Evolutionary conservation across 2,329 filamentous ascomycete species (phyloP).

Genomic region (Sclerotinia glacialis): DNA sequence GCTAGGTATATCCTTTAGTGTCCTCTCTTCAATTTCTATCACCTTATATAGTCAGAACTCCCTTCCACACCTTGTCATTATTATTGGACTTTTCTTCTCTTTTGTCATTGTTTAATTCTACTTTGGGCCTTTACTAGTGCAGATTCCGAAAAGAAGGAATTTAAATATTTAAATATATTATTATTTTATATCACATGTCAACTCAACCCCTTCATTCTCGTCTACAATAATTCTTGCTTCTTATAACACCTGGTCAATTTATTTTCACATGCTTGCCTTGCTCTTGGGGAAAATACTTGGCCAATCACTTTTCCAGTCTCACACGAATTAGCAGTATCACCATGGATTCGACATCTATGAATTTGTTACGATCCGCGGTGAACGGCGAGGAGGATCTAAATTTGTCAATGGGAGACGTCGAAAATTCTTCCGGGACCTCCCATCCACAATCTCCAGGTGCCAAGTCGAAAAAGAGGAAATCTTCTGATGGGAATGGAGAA

Average conservation of each 20-base stretch:
- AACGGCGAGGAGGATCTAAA: conserved; percentile 5
- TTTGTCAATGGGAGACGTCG: not conserved
- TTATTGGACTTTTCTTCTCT: not conserved
- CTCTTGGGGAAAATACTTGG: not conserved
- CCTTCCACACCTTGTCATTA: not conserved
- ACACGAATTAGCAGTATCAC: not conserved
- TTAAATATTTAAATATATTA: not conserved
- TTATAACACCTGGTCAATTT: not conserved
- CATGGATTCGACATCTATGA: conserved; percentile 17
- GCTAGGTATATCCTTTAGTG: conserved; percentile 10
- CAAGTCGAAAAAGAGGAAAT: conserved; percentile 31
- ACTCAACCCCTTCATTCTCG: conserved; percentile 10
- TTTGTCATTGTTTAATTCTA: conserved; percentile 3
- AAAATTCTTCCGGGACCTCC: not conserved
- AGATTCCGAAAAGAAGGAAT: not conserved
- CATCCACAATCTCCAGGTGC: conserved; percentile 11
- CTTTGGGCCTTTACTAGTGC: not conserved
- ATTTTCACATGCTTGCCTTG: conserved; percentile 8
- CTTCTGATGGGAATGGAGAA: conserved; percentile 31
- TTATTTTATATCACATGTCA: conserved; percentile 6
- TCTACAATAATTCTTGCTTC: conserved; percentile 4
- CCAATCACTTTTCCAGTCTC: not conserved
- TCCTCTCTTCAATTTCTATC: not conserved
- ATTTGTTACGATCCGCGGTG: conserved; percentile 19
- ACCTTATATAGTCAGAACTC: conserved; percentile 7